These are phyloP conservation scores for Sergeia podlipaevii DNA, from an alignment of 208 protist species.

Conservation along the genomic window DNA sequence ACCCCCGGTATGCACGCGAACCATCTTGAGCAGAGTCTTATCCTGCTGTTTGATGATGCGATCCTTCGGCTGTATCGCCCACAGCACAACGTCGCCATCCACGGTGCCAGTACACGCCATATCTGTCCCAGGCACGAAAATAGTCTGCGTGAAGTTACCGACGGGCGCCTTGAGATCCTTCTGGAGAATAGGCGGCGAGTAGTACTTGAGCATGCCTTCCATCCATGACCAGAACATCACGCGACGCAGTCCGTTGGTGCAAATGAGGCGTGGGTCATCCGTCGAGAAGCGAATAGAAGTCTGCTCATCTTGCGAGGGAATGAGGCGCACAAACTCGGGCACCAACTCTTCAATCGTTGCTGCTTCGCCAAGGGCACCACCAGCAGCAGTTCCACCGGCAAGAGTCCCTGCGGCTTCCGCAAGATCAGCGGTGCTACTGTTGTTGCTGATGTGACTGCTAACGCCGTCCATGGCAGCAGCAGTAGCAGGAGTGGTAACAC, in stretches of 20 bases:
- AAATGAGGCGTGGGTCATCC: conserved; percentile 72
- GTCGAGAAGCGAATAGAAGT: conserved; percentile 80
- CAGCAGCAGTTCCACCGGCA: too few species aligned
- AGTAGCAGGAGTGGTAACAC: too few species aligned
- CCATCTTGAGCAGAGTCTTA: conserved; percentile 91
- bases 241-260: conserved; percentile 86
- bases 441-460: too few species aligned
- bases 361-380: neutral
- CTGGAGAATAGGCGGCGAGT: conserved; percentile 79
- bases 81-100: conserved; percentile 92
- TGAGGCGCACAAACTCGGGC: conserved; percentile 63
- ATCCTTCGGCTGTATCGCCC: conserved; percentile 78
- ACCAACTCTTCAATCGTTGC: conserved; percentile 18
- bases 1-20: conserved; percentile 77
- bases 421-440: too few species aligned
- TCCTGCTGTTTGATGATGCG: conserved; percentile 83
- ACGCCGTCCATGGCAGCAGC: neutral
- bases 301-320: conserved; percentile 85
- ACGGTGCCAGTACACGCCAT: conserved; percentile 89
- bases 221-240: conserved; percentile 92
- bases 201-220: conserved; percentile 81
- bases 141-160: conserved; percentile 88
- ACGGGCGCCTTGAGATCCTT: conserved; percentile 80
- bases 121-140: conserved; percentile 81
- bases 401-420: too few species aligned